Conservation (phyloP, 2,329 filamentous ascomycete species). For the Penicillium sp. region DNA sequence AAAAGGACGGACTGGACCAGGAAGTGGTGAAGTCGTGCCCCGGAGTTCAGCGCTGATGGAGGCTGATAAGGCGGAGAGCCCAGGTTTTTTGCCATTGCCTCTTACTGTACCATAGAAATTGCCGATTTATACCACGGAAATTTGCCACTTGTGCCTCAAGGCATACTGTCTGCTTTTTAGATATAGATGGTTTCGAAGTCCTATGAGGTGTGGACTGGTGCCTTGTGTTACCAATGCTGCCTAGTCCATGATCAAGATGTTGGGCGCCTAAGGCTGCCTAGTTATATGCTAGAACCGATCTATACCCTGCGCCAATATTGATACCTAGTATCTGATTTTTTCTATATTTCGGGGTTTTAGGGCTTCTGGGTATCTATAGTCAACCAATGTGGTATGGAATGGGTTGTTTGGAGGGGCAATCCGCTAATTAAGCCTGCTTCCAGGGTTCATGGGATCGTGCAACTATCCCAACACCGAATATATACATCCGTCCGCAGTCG, state of each 20-base stretch:
- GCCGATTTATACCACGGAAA: background rate
- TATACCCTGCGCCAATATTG: background rate
- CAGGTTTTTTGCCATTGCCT: constrained; percentile 22
- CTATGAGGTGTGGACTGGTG: background rate
- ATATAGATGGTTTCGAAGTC: background rate
- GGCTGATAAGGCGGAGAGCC: constrained; percentile 29
- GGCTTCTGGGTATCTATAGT: too few species aligned
- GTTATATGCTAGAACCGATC: background rate
- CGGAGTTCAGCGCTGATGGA: constrained; percentile 6
- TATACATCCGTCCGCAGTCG: too few species aligned
- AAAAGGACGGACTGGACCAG: constrained; percentile 6
- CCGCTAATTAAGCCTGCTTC: too few species aligned
- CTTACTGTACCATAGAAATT: background rate
- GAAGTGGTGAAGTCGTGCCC: constrained; percentile 19
- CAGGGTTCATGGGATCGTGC: too few species aligned
- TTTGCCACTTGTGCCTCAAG: background rate
- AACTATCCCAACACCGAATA: too few species aligned
- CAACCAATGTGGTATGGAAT: too few species aligned
- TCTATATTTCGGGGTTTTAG: too few species aligned
- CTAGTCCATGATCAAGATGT: background rate
- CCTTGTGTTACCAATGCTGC: background rate
- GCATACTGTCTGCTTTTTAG: background rate
- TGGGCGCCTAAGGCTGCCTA: background rate
- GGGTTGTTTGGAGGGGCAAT: too few species aligned
- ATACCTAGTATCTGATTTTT: background rate